Evolutionary conservation across 441 rosid species (phyloP), one percentile per base, ranked within the genome.

Genomic region (Syzygium malaccense): DNA sequence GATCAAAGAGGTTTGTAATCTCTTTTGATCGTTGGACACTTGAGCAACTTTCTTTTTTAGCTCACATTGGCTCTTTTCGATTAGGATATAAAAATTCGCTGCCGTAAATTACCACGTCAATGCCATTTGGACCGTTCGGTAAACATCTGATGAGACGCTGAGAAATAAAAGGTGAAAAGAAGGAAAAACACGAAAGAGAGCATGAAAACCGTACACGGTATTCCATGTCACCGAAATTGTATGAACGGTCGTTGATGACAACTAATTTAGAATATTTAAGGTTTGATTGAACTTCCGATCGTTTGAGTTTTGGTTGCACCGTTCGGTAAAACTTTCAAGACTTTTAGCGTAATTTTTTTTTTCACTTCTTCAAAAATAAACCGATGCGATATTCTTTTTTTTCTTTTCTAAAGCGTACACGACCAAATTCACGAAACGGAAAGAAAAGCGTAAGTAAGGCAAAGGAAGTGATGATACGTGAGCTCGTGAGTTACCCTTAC

Each of bases 1-100:
- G 8, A 33, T 71, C 3, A 12, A 4, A 1, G 0, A 20, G 26
- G 1, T 33, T 0, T 11, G 6, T 37, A 20, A 2, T 26, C 26
- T 28, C 30, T 26, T 58, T 58, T 58, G 30, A 4, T 58, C 64
- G 10, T 58, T 11, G 6, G 15, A 58, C 26, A 26, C 3, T 58
- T 26, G 64, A 56, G 23, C 60, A 56, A 23, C 26, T 23, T 56
- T 26, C 13, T 25, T 58, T 58, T 26, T 57, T 25, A 25, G 14
- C 30, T 25, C n/a, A 11, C 64, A 26, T 58, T 26, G 30, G 6
- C 12, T 58, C n/a, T 58, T 58, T 58, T 4, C 64, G 6, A 12
- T 11, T 26, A 26, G 15, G 28, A 58, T 58, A 58, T 58, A 28
- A 58, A 57, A 9, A 58, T 10, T 10, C 3, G 32, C 12, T 28